A percentile compares a stretch with the other conserved stretches of the same genome.
These are phyloP conservation scores for Abelmoschus esculentus DNA, from an alignment of 345 rosid species.

Conservation along the genomic window DNA sequence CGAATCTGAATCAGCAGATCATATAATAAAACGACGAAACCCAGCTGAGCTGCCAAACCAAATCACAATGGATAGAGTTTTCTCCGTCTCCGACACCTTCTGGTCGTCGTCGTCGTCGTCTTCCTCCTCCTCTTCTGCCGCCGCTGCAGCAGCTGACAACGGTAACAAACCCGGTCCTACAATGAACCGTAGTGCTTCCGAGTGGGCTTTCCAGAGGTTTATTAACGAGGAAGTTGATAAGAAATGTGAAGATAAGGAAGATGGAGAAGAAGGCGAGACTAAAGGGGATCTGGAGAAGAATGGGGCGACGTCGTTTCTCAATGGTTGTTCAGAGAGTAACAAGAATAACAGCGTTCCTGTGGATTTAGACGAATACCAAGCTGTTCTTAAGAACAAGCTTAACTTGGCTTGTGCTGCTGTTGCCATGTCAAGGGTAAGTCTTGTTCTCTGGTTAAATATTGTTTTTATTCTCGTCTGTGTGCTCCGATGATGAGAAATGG, in stretches of 20 bases:
- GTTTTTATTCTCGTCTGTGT: neutral
- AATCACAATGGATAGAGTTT: slow-evolving; percentile 43
- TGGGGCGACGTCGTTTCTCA: neutral
- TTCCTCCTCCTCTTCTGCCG: neutral
- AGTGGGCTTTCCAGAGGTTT: slow-evolving; percentile 72
- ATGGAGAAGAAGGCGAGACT: neutral
- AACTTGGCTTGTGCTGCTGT: slow-evolving; percentile 55
- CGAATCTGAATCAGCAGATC: slow-evolving; percentile 8
- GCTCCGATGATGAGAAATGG: neutral
- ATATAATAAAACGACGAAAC: neutral
- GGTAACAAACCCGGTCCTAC: slow-evolving; percentile 2
- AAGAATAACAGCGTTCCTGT: slow-evolving; percentile 3
- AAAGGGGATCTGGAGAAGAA: slow-evolving; percentile 8
- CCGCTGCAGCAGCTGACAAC: neutral
- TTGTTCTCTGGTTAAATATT: neutral
- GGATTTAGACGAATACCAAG: slow-evolving; percentile 43
- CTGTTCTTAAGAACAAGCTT: slow-evolving; percentile 58
- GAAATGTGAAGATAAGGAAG: slow-evolving; percentile 1
- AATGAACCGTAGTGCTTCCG: slow-evolving; percentile 62
- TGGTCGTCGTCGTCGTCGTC: slow-evolving; percentile 40
- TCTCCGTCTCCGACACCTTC: slow-evolving; percentile 47
- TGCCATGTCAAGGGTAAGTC: slow-evolving; percentile 53
- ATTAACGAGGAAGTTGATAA: slow-evolving; percentile 33
- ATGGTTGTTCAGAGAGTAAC: neutral
- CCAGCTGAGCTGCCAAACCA: neutral